Evolutionary conservation across 2,329 filamentous ascomycete genomes (phyloP), one percentile per base, ranked within the genome.

Genomic region (Venturia asperata): DNA sequence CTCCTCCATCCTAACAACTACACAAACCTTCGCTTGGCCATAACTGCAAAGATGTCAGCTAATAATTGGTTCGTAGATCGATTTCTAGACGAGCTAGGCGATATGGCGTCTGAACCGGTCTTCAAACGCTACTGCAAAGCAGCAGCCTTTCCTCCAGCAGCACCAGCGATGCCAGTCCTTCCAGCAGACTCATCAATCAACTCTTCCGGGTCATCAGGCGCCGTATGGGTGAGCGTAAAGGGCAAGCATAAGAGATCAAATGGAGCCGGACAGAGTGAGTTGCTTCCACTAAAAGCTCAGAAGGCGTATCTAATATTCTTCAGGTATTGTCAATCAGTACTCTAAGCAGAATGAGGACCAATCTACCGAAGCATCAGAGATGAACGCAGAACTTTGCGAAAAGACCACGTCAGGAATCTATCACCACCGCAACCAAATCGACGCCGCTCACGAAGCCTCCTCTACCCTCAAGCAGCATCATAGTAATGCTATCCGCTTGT

Each of bases 381-480:
- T 43, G 21, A 62, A 62, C n/a, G 60, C 60, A 30, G 60, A 62
- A 3, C 37, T 62, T 13, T 19, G 24, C 11, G 60, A 62, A 11
- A 42, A 47, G 24, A 43, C 43, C 15, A 61, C 15, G 15, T 2
- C 7, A 37, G 19, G 1, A 30, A 5, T 17, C 5, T 39, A 62
- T 15, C 60, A 58, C 19, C 52, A 27, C 27, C 52, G 52, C 15
- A 15, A 27, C 39, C 41, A 15, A 24, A 17, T 5, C 34, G 42
- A 42, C 39, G 15, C 13, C 3, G 60, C 39, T n/a, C 21, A 27
- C 13, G 42, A 42, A 62, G 34, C 39, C n/a, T 37, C 60, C 39
- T 24, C 39, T 9, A 47, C 24, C 24, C 39, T 47, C 60, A 62
- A 52, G 43, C 61, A 64, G 27, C 39, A 52, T 27, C 63, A 42